Evolutionary conservation across 2,329 filamentous ascomycete genomes (phyloP).

Genomic region (Fusarium odoratissimum): DNA sequence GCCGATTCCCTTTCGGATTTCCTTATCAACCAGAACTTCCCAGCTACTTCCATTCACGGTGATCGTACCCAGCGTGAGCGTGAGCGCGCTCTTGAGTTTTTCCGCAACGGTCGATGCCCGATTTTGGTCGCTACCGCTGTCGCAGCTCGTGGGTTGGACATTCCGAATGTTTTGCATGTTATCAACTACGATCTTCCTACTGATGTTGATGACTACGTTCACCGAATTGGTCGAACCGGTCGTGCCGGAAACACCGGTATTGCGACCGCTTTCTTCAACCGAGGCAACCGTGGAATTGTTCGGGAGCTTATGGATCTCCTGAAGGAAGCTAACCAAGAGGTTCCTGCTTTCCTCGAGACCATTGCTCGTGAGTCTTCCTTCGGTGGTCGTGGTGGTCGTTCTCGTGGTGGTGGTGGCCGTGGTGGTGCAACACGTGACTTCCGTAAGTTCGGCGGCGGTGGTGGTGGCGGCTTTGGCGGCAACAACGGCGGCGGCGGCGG

Average conservation of each 20-base stretch:
- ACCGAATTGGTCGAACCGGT: conserved; percentile 99
- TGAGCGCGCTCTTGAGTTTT: conserved; percentile 97
- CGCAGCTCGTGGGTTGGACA: conserved; percentile 87
- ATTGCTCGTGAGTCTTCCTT: conserved; percentile 95
- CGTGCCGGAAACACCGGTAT: conserved; percentile 99
- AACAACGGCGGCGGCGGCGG: conserved; percentile 56
- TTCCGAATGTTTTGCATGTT: conserved; percentile 95
- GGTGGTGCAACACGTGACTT: conserved; percentile 85
- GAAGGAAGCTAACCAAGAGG: conserved; percentile 98
- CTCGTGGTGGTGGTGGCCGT: conserved; percentile 69
- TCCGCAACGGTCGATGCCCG: conserved; percentile 94
- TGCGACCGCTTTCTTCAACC: conserved; percentile 99
- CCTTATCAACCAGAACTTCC: conserved; percentile 98
- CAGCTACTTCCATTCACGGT: conserved; percentile 97
- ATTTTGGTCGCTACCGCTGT: conserved; percentile 98
- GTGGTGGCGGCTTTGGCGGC: conserved; percentile 50
- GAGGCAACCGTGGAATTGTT: conserved; percentile 97
- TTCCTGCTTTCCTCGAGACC: conserved; percentile 93
- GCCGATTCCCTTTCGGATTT: conserved; percentile 98
- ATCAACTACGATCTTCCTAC: conserved; percentile 99
- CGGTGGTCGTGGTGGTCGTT: conserved; percentile 71
- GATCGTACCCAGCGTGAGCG: conserved; percentile 98
- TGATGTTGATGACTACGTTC: conserved; percentile 98
- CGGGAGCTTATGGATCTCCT: conserved; percentile 96
- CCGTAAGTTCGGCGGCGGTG: conserved; percentile 77